Conservation (phyloP, 202 grass and related monocot genomes). For the Setaria viridis region DNA sequence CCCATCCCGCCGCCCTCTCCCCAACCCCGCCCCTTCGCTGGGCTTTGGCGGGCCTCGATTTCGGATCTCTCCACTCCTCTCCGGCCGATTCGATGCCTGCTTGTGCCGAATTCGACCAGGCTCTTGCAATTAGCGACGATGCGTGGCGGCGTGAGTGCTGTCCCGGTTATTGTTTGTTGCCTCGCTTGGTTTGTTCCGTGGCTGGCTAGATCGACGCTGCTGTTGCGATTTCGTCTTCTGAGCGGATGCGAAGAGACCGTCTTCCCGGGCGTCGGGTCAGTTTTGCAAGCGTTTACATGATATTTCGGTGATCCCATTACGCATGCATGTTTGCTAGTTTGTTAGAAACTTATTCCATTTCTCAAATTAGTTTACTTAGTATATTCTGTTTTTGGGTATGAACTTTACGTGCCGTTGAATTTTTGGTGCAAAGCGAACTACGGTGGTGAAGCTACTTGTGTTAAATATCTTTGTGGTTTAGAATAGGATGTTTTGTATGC, state of each 20-base stretch:
- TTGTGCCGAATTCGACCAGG: not conserved
- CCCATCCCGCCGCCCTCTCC: not conserved
- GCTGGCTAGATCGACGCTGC: not conserved
- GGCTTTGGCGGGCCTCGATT: not conserved
- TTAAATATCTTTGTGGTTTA: not conserved
- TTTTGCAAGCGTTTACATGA: not conserved
- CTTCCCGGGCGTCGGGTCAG: not conserved
- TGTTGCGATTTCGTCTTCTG: not conserved
- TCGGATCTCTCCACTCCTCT: not conserved
- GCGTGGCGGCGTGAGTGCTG: not conserved
- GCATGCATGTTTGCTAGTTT: not conserved
- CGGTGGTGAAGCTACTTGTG: not conserved
- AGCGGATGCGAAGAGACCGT: not conserved
- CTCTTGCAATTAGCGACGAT: not conserved
- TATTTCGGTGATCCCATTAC: not conserved
- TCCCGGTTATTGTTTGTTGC: not conserved
- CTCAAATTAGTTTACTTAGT: not conserved
- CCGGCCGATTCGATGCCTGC: not conserved
- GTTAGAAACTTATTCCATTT: not conserved
- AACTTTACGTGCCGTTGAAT: not conserved
- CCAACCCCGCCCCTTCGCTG: not conserved
- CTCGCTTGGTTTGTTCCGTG: not conserved
- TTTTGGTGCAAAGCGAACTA: not conserved
- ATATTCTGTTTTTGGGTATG: not conserved
- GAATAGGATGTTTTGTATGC: not conserved